Base-by-base conservation (phyloP, 352 stramenopile species). In the Phytophthora sansomeana region DNA sequence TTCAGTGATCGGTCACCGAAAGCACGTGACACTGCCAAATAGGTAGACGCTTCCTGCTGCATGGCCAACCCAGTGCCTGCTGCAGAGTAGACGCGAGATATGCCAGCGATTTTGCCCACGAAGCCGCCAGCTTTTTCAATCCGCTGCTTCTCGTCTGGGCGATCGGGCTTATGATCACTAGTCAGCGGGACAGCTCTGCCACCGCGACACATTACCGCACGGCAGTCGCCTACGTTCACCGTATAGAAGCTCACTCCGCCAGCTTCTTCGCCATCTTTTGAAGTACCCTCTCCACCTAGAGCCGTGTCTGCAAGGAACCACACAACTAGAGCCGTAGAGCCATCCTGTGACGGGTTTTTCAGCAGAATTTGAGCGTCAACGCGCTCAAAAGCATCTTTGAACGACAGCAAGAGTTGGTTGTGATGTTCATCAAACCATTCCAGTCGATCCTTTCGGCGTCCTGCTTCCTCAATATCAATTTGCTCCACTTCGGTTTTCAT, bases 1-100 rank as follows among this genome's bases (percentile, higher is more conserved):
- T 90, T 91, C 19, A 91, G 62, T n/a, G 67, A 66, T 17, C 69
- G 68, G 26, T 91, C 84, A 1, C 84, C 84, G 59, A 91, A 89
- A 30, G 82, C 70, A 24, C 84, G 79, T 2, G 84, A 86, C 21
- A 91, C 76, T 0, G 82, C 81, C 17, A 91, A 63, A 44, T 75
- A 85, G 36, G 73, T 87, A 5, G 77, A 71, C 4, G 57, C 26
- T 58, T 75, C 60, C 41, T 60, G 49, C 16, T 75, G 48, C 19
- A 83, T 43, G 0, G 71, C 51, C 24, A 85, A 57, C 3, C 73
- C 77, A 19, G 73, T 70, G 9, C 70, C 84, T 5, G 69, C 69
- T 0, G 78, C 71, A 14, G 80, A 87, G 47, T 84, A 88, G 3
- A 91, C 80, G 14, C 84, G 81, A 30, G 74, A 13, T 33, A 90